Base-by-base conservation (phyloP, 345 rosid genomes). In the Microthlaspi erraticum region DNA sequence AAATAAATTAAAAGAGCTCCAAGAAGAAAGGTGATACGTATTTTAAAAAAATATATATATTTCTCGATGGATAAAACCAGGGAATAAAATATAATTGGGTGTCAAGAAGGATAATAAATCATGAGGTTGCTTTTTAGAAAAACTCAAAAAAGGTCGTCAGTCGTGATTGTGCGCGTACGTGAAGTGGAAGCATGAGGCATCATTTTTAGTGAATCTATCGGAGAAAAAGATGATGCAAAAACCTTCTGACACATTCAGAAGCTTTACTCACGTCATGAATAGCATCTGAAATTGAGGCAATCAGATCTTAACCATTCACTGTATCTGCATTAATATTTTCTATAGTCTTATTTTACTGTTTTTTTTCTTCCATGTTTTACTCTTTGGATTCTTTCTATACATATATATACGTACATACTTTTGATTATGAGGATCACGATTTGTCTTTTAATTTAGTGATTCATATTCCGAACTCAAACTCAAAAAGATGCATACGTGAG, bases 131-230 rank as follows among this genome's bases (percentile, higher is more conserved):
- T 71, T 71, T 62, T 6, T 20, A 36, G 41, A 5, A 45, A 43
- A 62, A 23, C 26, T 23, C 26, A 46, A 33, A 45, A 32, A 68
- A 55, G 43, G 63, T 61, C 6, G 70, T 72, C 70, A 72, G 76
- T 64, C 13, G 45, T 65, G 72, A 66, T 66, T 66, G 77, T 74
- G 72, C 60, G 72, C 72, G 77, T 74, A 74, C 78, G 73, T 60
- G 73, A 67, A 74, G 78, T 67, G 73, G 57, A 74, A 66, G 73
- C 73, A 67, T 67, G 68, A 67, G 29, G 49, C 56, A 67, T 67
- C 68, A 60, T 67, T 67, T 74, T 74, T 34, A 59, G 42, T 67
- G 50, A 67, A 74, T 74, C 78, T 51, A 32, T 66, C 66, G 52
- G 37, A 63, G 2, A 20, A 54, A 64, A 44, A 46, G 68, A 67